Evolutionary conservation across 2,329 filamentous ascomycete genomes (phyloP), one percentile per base, ranked within the genome.

Genomic region (Colletotrichum falcatum): DNA sequence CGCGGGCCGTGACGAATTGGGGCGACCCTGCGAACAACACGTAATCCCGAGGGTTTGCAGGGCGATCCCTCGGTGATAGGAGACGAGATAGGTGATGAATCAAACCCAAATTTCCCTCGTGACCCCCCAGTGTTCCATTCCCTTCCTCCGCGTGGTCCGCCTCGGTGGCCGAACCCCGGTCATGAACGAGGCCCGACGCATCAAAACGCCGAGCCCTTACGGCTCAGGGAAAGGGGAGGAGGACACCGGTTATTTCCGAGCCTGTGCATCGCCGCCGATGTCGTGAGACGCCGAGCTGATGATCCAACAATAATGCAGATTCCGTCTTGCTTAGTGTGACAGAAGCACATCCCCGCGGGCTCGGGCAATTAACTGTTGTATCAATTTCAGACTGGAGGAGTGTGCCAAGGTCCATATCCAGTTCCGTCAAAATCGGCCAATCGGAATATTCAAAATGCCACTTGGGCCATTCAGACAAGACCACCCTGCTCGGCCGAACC

Each of bases 21-120:
- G 18, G 51, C 58, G 46, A 39, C 53, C 44, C 26, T 46, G 49
- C 28, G 20, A 33, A 55, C 11, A 20, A 63, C 59, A 68, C 64
- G 58, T 71, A 68, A 68, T 68, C 64, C 64, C 59, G 53, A 71
- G 64, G 37, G 39, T 53, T 53, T 20, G 30, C 58, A 62, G 58
- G 58, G 68, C 35, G 51, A 44, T 62, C 49, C 54, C 64, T 70
- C 58, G 68, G 64, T 59, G 64, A 67, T 68, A 68, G 61, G 61
- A 65, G 51, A 28, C 54, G 37, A 67, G 44, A 60, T 53, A 20
- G 35, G 53, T 39, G 46, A 39, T 39, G 44, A 16, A 51, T 51
- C 49, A 59, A n/a, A 26, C 49, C 33, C 44, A 46, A 39, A 39
- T 33, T 60, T 46, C 46, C 37, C 46, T 33, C 59, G 44, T 49